Base-by-base conservation (phyloP, 768 basidiomycete species). In the Ramaria sp. region DNA sequence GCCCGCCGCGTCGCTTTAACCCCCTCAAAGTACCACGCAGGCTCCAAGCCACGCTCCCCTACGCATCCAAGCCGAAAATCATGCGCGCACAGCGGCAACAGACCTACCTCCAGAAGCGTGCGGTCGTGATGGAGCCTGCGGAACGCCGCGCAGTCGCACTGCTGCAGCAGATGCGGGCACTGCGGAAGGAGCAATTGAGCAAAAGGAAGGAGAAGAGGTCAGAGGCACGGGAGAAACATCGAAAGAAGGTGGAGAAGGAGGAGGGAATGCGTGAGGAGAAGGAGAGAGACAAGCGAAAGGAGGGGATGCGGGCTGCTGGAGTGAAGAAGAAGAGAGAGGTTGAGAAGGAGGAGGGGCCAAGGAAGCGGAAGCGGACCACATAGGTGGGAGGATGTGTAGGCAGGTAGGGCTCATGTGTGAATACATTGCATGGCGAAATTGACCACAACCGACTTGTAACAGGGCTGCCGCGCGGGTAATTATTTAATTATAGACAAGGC, bases 71-170 rank as follows among this genome's bases (percentile, higher is more conserved):
- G 70, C 90, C 93, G 19, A 88, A 87, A 69, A 68, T 86, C 38
- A 86, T 88, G 78, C 78, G 79, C 62, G 76, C 86, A 7, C 92
- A 91, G 70, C 71, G 74, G 37, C 73, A 72, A 55, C 75, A 78
- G 67, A 92, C 93, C n/a, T 96, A 98, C 70, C 71, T 97, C 66
- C 91, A 93, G 70, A 91, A 89, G 69, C 84, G 96, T 12, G 93
- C 95, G 0, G 93, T 98, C 24, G 84, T 99, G 46, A 79, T 98
- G 78, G 89, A 95, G 65, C 89, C 91, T 1, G 92, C 95, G 67
- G 96, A 98, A 75, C 91, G 87, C 76, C 87, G 83, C 67, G 94
- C 96, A 0, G 73, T 97, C 19, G 86, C 89, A 39, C 71, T 98
- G 39, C 67, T 99, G 67, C 95, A 98, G 69, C 94, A 98, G 75